A percentile compares a stretch with the other conserved stretches of the same genome.
phyloP scores from a whole-genome alignment of 2,329 filamentous ascomycete species.

The Lithohypha guttulata region DNA sequence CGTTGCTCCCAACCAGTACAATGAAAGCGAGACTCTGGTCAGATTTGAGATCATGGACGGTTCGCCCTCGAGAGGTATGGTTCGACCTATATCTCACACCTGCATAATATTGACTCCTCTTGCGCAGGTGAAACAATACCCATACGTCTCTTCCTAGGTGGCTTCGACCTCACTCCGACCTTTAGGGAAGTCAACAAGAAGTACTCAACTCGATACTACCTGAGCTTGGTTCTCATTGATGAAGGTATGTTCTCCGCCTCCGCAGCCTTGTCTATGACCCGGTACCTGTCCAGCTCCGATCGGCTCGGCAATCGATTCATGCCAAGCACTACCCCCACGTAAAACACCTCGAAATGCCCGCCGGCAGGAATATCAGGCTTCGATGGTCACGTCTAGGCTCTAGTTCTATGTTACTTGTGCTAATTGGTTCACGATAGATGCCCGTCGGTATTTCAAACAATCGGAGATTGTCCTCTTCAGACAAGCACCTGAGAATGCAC shows the following conservation, averaged over 20 bases:
- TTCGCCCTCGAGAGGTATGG: constrained; percentile 80
- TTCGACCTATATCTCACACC: background rate
- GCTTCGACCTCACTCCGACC: constrained; percentile 93
- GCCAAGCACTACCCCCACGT: constrained; percentile 1
- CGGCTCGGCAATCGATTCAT: constrained; percentile 27
- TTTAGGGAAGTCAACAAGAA: constrained; percentile 99
- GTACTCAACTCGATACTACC: constrained; percentile 95
- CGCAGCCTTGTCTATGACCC: constrained; percentile 3
- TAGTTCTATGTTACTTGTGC: background rate
- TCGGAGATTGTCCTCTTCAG: constrained; percentile 95
- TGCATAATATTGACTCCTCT: constrained; percentile 9
- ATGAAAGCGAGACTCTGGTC: constrained; percentile 96
- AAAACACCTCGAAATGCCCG: background rate
- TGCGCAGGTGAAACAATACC: constrained; percentile 74
- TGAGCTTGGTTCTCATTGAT: constrained; percentile 89
- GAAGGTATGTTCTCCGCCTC: constrained; percentile 52
- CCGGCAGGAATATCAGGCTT: background rate
- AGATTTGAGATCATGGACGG: constrained; percentile 99
- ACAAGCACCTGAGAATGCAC: constrained; percentile 44
- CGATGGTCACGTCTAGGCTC: background rate
- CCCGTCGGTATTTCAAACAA: constrained; percentile 96
- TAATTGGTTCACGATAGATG: constrained; percentile 48
- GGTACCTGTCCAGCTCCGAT: background rate
- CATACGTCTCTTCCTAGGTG: constrained; percentile 90
- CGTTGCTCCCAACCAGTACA: constrained; percentile 95